phyloP scores from a whole-genome alignment of 345 rosid genomes.

The Eucalyptus pumila region DNA sequence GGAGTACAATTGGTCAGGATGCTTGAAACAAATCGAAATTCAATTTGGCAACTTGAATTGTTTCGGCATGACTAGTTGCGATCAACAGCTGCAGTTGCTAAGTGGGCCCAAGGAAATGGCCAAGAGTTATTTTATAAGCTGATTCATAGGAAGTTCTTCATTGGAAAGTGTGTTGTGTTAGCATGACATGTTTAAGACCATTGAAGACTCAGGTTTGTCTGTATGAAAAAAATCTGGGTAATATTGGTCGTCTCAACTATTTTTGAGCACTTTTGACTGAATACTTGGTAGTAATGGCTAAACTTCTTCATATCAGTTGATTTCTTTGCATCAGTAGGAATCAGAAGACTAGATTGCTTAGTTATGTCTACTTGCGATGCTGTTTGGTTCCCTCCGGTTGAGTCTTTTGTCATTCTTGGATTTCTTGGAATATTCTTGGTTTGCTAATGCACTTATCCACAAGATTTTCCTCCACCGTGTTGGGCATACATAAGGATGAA shows the following conservation, averaged over 20 bases:
- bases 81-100: neutral
- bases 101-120: neutral
- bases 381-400: neutral
- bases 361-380: neutral
- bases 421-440: neutral
- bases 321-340: neutral
- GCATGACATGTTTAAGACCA: neutral
- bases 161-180: neutral
- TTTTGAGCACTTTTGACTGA: neutral
- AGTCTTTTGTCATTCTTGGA: neutral
- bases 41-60: neutral
- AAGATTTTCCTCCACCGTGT: neutral
- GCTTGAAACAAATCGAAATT: neutral
- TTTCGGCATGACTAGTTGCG: neutral
- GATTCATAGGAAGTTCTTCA: neutral
- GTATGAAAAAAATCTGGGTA: neutral
- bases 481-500: neutral
- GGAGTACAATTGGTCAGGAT: neutral
- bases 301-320: neutral
- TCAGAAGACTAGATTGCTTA: neutral
- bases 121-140: neutral
- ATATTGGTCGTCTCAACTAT: neutral
- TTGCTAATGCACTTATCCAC: neutral
- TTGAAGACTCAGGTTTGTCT: neutral
- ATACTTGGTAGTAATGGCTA: neutral